Evolutionary conservation across 768 basidiomycete genomes (phyloP), one percentile per base, ranked within the genome.

Genomic region (Pisolithus tinctorius): DNA sequence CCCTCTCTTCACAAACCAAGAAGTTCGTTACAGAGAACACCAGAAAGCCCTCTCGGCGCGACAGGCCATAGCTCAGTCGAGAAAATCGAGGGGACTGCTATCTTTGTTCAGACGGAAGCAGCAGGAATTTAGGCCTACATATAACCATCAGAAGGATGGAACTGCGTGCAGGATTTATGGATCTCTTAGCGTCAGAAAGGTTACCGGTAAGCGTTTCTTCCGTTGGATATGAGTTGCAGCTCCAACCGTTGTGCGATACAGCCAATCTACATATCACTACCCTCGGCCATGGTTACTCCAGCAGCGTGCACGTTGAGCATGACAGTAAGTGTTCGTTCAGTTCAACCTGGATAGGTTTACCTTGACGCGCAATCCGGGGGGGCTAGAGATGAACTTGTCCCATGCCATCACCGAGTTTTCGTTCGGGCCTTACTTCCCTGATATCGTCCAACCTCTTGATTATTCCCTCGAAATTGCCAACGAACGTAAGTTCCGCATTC

Each of bases 381-480:
- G 9, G 13, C 53, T 34, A 95, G 93, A 84, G 58, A 93, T 97
- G 91, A 99, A 99, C 63, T 78, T 99, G 34, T 93, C 91, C 3
- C 95, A 98, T 72, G 83, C 96, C 55, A 93, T 98, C 62, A 85
- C 85, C 48, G 95, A 99, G 67, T 96, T 97, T 65, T 96, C 93
- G 0, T 98, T 98, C 56, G 95, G 95, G 1, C 89, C 93, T 2
- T 84, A 87, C 73, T 97, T 96, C 74, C 95, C 95, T 2, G 87
- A 93, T 41, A 98, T 99, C 46, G 80, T 82, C 1, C 95, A 99
- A 65, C 95, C 95, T 1, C 78, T 99, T 38, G 95, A 98, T 62
- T 83, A 92, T 64, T 88, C 90, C 1, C 88, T 88, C 53, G 88
- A 95, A 65, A 59, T 83, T 1, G 78, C 88, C 1, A 60, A 79